Evolutionary conservation across 495 filamentous ascomycete genomes (phyloP), one percentile per base, ranked within the genome.

Genomic region (Hypoxylon intermedium): DNA sequence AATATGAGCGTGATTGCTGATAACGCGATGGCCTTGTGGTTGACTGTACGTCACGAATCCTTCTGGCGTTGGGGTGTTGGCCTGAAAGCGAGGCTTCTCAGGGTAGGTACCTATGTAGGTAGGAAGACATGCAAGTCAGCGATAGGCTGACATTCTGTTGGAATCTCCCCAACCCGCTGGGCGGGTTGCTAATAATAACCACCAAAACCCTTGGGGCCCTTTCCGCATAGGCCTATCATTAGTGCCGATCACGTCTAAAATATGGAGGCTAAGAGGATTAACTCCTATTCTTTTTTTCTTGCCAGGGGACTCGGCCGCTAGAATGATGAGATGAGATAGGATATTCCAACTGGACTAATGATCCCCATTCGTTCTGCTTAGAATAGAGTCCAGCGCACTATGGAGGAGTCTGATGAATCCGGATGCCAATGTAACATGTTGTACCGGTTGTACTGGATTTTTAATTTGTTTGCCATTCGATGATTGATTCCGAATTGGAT

Each of bases 111-210:
- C n/a, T n/a, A n/a, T n/a, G n/a, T n/a, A n/a, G n/a, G n/a, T n/a
- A n/a, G n/a, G n/a, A n/a, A n/a, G n/a, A n/a, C 20, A 58, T 57
- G 57, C 52, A 57, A 38, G 57, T 58, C 42, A 58, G 63, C 48
- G 58, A 58, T 42, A 21, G 47, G 58, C 53, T 58, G 48, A 53
- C 36, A 46, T 43, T 53, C 33, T 42, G 53, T 53, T 53, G 47
- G 47, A 53, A 44, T 7, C 28, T 36, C 24, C 44, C 46, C 50
- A 60, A 51, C 26, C 24, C 40, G 9, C 45, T 43, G 33, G 18
- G 38, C 38, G 9, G 31, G 50, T 47, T 60, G 51, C 62, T 60
- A 65, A 65, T 56, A 65, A 65, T 65, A 65, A 57, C 62, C 45
- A 52, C 45, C 20, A n/a, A 21, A 23, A 54, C 42, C 43, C 7